Evolutionary conservation across 2,329 filamentous ascomycete species (phyloP).

Genomic region (Penicillium sp.): DNA sequence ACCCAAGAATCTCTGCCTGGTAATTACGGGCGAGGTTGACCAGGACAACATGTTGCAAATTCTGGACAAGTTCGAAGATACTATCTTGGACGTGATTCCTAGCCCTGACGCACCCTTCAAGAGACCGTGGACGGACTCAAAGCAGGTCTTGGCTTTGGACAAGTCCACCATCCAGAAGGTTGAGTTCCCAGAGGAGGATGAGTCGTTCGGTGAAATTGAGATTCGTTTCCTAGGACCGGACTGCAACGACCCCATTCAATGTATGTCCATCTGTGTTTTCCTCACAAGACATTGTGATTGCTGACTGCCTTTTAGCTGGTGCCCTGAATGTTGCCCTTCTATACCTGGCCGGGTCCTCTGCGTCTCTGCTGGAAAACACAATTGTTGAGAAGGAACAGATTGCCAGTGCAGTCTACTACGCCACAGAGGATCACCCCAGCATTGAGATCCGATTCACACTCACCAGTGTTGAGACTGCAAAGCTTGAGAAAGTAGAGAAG

Average conservation of each 20-base stretch:
- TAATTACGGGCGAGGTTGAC: conserved; percentile 88
- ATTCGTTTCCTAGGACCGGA: conserved; percentile 83
- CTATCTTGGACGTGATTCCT: conserved; percentile 77
- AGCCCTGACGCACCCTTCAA: conserved; percentile 68
- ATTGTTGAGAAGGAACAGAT: conserved; percentile 91
- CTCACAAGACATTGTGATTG: conserved; percentile 9
- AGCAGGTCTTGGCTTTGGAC: conserved; percentile 65
- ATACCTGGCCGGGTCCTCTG: conserved; percentile 88
- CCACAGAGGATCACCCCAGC: conserved; percentile 71
- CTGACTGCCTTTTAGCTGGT: conserved; percentile 41
- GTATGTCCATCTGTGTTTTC: conserved; percentile 27
- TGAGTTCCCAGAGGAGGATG: conserved; percentile 93
- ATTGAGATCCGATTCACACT: conserved; percentile 80
- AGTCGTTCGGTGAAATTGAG: conserved; percentile 81
- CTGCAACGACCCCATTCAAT: conserved; percentile 62
- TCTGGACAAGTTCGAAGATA: conserved; percentile 80
- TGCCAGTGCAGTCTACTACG: conserved; percentile 76
- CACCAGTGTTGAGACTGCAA: conserved; percentile 79
- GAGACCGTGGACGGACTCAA: conserved; percentile 85
- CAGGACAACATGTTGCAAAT: conserved; percentile 73
- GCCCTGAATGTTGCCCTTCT: conserved; percentile 75
- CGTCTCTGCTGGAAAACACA: conserved; percentile 83
- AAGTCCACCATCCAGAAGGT: conserved; percentile 70
- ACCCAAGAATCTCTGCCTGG: conserved; percentile 84
- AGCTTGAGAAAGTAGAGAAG: conserved; percentile 75